phyloP scores from a whole-genome alignment of 73 alveolate genomes.

The Durusdinium trenchii region DNA sequence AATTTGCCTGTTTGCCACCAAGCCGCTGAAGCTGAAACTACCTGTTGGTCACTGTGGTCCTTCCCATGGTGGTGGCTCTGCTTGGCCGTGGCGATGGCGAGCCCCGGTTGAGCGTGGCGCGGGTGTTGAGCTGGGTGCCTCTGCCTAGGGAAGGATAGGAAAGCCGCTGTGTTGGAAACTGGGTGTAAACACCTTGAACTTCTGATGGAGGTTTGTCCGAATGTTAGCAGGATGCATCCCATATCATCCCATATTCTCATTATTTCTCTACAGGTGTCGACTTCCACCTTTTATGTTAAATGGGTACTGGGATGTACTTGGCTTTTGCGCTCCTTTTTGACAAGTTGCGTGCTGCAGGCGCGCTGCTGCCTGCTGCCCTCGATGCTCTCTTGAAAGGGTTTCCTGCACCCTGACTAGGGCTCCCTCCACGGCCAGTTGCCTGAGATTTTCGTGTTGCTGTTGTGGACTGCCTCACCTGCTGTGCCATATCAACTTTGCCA shows the following conservation, averaged over 20 bases:
- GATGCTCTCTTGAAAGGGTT: background rate
- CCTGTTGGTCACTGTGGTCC: background rate
- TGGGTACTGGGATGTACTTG: background rate
- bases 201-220: background rate
- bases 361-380: background rate
- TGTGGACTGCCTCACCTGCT: background rate
- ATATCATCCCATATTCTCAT: no score
- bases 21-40: background rate
- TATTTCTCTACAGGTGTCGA: background rate
- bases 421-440: no score
- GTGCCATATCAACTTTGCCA: background rate
- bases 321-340: background rate
- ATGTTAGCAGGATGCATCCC: no score
- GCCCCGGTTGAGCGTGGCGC: slow-evolving; percentile 38
- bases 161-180: background rate
- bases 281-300: background rate
- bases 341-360: background rate
- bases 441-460: slow-evolving; percentile 36
- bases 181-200: background rate
- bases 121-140: background rate
- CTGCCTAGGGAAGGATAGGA: background rate
- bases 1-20: no score
- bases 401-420: background rate
- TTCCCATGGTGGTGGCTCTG: background rate
- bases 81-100: slow-evolving; percentile 31